phyloP scores from a whole-genome alignment of 345 rosid genomes.

The Eucalyptus guilfoylei region DNA sequence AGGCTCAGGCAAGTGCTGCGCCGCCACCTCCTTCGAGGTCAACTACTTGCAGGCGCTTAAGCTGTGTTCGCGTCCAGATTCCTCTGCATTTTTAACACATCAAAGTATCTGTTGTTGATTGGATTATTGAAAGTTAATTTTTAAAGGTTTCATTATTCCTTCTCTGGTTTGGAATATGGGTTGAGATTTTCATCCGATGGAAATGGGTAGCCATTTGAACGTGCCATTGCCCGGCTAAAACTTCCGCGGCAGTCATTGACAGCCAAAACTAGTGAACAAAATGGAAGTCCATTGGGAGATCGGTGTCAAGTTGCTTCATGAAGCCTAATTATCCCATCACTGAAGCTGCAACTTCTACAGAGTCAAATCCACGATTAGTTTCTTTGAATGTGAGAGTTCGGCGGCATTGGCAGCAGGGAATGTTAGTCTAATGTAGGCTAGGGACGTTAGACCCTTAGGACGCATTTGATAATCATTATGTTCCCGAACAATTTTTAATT shows the following conservation, averaged over 20 bases:
- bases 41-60: background rate
- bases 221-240: background rate
- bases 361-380: background rate
- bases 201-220: background rate
- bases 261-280: background rate
- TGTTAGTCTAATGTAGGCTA: background rate
- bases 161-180: background rate
- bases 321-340: background rate
- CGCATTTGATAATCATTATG: rapidly evolving
- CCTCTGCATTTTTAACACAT: background rate
- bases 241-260: background rate
- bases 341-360: background rate
- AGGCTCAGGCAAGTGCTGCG: no score
- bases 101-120: background rate
- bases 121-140: no score
- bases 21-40: background rate
- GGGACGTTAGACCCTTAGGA: background rate
- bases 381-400: background rate
- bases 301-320: background rate
- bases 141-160: no score
- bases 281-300: background rate
- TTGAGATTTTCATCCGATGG: background rate
- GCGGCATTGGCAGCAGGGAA: background rate
- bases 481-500: rapidly evolving
- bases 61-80: background rate